Percentiles rank a stretch among this genome's conserved stretches.
These are phyloP conservation scores for Colletotrichum sp. DNA, from an alignment of 2,329 filamentous ascomycete species.

Conservation along the genomic window DNA sequence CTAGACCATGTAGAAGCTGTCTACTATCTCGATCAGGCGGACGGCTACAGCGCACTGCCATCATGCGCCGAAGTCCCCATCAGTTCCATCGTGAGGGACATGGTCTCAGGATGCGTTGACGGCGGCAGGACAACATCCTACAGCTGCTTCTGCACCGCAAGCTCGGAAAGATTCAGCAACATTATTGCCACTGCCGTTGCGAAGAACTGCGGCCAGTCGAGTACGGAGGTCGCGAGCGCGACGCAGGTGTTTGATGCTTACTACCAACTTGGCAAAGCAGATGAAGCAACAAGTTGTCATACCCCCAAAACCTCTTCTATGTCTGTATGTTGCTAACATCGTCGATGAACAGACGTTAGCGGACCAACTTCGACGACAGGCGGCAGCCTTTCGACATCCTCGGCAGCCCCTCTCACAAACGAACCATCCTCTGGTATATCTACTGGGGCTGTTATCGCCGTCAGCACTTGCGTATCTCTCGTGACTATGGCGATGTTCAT, in stretches of 20 bases:
- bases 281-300: background rate
- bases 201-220: background rate
- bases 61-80: background rate
- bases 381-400: background rate
- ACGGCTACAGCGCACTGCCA: background rate
- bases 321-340: background rate
- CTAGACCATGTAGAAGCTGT: background rate
- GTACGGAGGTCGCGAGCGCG: background rate
- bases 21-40: background rate
- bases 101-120: background rate
- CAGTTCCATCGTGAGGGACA: background rate
- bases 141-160: background rate
- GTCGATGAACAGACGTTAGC: background rate
- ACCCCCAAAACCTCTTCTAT: fast-evolving
- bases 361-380: background rate
- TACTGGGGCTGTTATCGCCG: background rate
- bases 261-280: background rate
- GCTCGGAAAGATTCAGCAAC: background rate
- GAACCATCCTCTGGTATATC: background rate
- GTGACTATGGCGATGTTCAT: background rate
- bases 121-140: background rate
- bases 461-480: background rate
- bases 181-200: background rate
- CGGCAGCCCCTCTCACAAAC: background rate
- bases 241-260: background rate